Evolutionary conservation across 768 basidiomycete genomes (phyloP).

Genomic region (Mycena sanguinolenta): DNA sequence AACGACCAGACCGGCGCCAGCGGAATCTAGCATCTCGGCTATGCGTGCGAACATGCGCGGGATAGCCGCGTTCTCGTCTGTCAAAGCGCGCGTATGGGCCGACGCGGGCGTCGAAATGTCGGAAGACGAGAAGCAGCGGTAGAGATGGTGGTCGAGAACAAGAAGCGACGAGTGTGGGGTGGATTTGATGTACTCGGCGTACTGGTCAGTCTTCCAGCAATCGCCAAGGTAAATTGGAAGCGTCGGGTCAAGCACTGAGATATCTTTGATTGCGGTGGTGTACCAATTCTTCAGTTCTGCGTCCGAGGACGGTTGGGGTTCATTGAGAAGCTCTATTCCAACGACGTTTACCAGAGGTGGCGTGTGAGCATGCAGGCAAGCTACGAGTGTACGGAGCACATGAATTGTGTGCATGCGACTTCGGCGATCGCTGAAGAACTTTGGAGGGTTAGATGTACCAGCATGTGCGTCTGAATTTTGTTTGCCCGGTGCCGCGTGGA

Average conservation of each 20-base stretch:
- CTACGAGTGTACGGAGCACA: slow-evolving; percentile 60
- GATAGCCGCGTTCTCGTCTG: slow-evolving; percentile 53
- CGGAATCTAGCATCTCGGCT: slow-evolving; percentile 49
- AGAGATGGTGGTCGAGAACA: slow-evolving; percentile 86
- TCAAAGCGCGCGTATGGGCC: slow-evolving; percentile 66
- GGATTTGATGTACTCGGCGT: slow-evolving; percentile 65
- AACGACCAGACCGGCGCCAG: slow-evolving; percentile 65
- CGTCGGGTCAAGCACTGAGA: slow-evolving; percentile 64
- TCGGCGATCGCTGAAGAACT: slow-evolving; percentile 61
- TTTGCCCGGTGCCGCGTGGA: slow-evolving; percentile 82
- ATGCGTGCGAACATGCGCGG: slow-evolving; percentile 54
- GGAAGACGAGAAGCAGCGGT: slow-evolving; percentile 78
- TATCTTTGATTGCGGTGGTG: slow-evolving; percentile 60
- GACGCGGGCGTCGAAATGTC: slow-evolving; percentile 69
- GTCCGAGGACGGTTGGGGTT: slow-evolving; percentile 66
- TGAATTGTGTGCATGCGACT: slow-evolving; percentile 63
- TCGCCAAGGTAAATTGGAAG: slow-evolving; percentile 84
- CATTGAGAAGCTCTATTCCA: slow-evolving; percentile 74
- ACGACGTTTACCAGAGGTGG: slow-evolving; percentile 64
- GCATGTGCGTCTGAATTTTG: slow-evolving; percentile 79
- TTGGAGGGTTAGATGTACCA: slow-evolving; percentile 67
- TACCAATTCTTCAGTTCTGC: slow-evolving; percentile 75
- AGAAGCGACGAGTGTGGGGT: slow-evolving; percentile 51
- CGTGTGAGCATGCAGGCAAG: slow-evolving; percentile 47
- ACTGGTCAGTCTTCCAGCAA: slow-evolving; percentile 79